phyloP scores from a whole-genome alignment of 192 early-diverging fungal genomes.

The Funneliformis mosseae region DNA sequence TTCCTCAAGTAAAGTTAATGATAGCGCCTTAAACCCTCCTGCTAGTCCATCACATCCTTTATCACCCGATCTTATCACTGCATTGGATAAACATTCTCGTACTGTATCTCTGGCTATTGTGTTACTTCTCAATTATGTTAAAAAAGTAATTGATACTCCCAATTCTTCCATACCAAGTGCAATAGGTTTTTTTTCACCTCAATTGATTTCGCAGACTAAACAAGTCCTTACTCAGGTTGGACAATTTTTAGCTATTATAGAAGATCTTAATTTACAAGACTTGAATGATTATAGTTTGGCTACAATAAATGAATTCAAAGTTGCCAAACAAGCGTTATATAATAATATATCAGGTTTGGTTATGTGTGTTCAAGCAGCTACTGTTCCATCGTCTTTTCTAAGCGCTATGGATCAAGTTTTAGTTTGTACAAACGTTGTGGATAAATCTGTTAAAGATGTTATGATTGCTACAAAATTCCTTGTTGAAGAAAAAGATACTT shows the following conservation, averaged over 20 bases:
- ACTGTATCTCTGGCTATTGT: background rate
- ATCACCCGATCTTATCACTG: background rate
- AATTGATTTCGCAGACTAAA: constrained; percentile 42
- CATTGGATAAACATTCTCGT: background rate
- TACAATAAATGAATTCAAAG: constrained; percentile 55
- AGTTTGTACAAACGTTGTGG: constrained; percentile 51
- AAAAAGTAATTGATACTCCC: background rate
- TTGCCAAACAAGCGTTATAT: constrained; percentile 63
- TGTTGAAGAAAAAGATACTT: constrained; percentile 53
- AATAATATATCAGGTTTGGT: constrained; percentile 66
- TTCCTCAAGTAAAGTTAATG: background rate
- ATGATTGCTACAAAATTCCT: constrained; percentile 52
- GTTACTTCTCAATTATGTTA: background rate
- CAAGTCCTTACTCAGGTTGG: constrained; percentile 38
- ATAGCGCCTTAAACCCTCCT: background rate
- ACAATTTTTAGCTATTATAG: constrained; percentile 45
- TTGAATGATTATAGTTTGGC: constrained; percentile 12
- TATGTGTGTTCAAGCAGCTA: constrained; percentile 55
- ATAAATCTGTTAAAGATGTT: constrained; percentile 60
- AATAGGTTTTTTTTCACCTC: constrained; percentile 8
- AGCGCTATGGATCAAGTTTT: constrained; percentile 56
- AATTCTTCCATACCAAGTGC: background rate
- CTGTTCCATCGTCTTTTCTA: constrained; percentile 59
- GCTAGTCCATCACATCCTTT: background rate
- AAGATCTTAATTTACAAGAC: constrained; percentile 40